Evolutionary conservation across 1,284 basidiomycete species (phyloP).

Genomic region (Kalmanozyma brasiliensis): DNA sequence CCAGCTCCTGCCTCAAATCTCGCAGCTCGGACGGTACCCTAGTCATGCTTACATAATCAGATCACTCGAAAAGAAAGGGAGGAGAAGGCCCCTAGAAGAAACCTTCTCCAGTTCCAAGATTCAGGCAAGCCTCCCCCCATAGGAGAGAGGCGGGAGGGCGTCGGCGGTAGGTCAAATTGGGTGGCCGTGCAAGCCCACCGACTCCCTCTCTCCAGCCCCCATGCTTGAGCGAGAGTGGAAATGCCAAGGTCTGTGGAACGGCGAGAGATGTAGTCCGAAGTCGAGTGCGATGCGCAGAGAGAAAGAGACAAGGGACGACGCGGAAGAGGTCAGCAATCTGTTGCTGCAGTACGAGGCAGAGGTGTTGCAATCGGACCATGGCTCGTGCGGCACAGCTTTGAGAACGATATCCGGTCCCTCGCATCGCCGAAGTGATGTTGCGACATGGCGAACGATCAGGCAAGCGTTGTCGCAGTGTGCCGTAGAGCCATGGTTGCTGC

Average conservation of each 20-base stretch:
- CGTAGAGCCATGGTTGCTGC: neutral
- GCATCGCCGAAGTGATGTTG: too few relatives aligned
- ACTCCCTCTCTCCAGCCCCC: conserved; percentile 54
- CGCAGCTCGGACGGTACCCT: neutral
- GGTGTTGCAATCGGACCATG: neutral
- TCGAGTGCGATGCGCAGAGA: neutral
- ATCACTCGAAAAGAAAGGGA: conserved; percentile 8
- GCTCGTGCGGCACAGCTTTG: too few relatives aligned
- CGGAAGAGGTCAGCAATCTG: conserved; percentile 6
- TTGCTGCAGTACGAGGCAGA: neutral
- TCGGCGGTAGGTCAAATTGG: conserved; percentile 55
- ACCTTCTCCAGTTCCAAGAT: conserved; percentile 47
- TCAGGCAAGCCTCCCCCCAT: conserved; percentile 53
- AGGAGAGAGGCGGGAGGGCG: conserved; percentile 55
- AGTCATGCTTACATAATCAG: conserved; percentile 42
- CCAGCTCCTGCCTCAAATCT: neutral
- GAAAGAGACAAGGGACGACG: neutral
- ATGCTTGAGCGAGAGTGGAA: conserved; percentile 57
- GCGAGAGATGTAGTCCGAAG: too few relatives aligned
- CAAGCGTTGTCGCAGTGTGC: neutral
- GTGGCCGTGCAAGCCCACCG: conserved; percentile 57
- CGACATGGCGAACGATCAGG: too few relatives aligned
- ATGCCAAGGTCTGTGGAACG: conserved; percentile 50
- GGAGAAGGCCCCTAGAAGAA: conserved; percentile 28
- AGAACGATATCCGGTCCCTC: too few relatives aligned